These are phyloP conservation scores for Saccharomyces cerevisiae DNA, from an alignment of 805 yeast genomes.

Conservation along the genomic window DNA sequence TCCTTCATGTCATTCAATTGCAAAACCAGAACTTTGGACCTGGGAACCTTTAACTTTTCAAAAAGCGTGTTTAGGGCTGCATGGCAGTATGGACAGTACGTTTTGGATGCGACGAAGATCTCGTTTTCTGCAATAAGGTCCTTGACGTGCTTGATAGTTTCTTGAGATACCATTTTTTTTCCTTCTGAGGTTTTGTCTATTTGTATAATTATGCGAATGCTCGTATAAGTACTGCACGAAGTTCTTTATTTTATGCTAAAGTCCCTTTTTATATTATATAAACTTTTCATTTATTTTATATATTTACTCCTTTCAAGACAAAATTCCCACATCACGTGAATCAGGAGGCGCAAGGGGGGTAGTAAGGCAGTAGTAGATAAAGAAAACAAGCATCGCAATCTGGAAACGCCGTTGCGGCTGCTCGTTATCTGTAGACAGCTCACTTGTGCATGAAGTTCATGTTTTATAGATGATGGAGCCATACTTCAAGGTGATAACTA, in stretches of 20 bases:
- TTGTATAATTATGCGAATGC: background rate
- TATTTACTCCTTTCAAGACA: constrained; percentile 44
- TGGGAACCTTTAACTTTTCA: constrained; percentile 37
- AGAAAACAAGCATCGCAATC: background rate
- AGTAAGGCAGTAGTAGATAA: background rate
- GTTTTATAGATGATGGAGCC: background rate
- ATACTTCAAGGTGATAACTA: background rate
- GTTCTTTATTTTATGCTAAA: background rate
- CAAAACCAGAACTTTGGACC: constrained; percentile 31
- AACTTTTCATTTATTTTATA: constrained; percentile 36
- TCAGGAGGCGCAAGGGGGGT: background rate
- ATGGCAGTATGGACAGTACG: constrained; percentile 60
- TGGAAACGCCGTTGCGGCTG: background rate
- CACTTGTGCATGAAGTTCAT: background rate
- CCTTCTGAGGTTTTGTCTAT: background rate
- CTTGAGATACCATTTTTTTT: constrained; percentile 46
- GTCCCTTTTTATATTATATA: background rate
- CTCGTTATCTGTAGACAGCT: background rate
- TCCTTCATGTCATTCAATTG: constrained; percentile 46
- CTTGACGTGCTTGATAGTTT: constrained; percentile 49
- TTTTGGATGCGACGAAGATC: constrained; percentile 73
- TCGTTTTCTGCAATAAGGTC: constrained; percentile 54
- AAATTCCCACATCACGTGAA: constrained; percentile 41
- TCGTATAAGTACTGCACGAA: background rate
- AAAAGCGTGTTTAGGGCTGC: constrained; percentile 36